phyloP scores from a whole-genome alignment of 345 rosid genomes.

The Pugionium cornutum region DNA sequence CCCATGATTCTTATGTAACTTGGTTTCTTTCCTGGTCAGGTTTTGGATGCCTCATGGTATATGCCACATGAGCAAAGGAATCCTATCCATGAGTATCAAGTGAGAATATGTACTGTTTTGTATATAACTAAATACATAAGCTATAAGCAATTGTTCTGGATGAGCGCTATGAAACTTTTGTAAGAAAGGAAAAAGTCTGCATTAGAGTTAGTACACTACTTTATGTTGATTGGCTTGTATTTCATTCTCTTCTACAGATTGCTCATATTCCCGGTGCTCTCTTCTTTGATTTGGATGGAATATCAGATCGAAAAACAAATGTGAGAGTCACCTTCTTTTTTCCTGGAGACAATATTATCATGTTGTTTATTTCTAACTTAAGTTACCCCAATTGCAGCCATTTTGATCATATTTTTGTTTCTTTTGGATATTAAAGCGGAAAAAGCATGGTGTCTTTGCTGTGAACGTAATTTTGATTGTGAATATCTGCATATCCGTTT shows the following conservation, averaged over 20 bases:
- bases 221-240: slow-evolving; percentile 15
- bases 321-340: slow-evolving; percentile 45
- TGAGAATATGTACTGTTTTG: slow-evolving; percentile 26
- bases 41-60: slow-evolving; percentile 97
- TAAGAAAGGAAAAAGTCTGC: background rate
- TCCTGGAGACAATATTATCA: background rate
- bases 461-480: slow-evolving; percentile 5
- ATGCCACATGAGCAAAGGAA: slow-evolving; percentile 98
- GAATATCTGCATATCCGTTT: background rate
- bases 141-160: background rate
- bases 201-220: background rate
- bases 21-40: slow-evolving; percentile 47
- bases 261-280: slow-evolving; percentile 98
- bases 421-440: background rate
- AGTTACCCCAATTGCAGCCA: background rate
- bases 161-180: background rate
- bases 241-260: slow-evolving; percentile 47
- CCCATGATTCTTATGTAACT: background rate
- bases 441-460: background rate
- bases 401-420: background rate
- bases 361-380: background rate
- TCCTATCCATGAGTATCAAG: slow-evolving; percentile 98
- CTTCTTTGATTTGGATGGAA: slow-evolving; percentile 97
- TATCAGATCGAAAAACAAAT: slow-evolving; percentile 68
- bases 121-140: slow-evolving; percentile 2